Evolutionary conservation across 2,329 filamentous ascomycete genomes (phyloP).

Genomic region (Neonectria faginata): DNA sequence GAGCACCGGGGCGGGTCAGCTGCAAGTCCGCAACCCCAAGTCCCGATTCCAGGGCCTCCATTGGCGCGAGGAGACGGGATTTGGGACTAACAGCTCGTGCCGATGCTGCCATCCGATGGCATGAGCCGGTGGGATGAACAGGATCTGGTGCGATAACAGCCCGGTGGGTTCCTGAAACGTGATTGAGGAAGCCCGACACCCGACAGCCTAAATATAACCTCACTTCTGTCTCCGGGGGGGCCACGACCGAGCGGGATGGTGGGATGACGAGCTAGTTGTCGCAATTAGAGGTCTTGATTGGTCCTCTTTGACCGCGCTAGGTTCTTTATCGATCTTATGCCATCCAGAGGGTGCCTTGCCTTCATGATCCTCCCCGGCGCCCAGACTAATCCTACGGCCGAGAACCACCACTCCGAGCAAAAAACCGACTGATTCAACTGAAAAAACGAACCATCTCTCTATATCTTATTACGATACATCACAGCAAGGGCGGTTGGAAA

Average conservation of each 20-base stretch:
- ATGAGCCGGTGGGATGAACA: conserved; percentile 28
- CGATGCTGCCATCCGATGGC: conserved; percentile 12
- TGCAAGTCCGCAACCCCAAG: conserved; percentile 13
- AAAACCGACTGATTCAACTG: not conserved
- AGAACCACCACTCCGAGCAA: not conserved
- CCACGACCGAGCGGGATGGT: conserved; percentile 21
- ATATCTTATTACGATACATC: not conserved
- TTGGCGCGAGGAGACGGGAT: not conserved
- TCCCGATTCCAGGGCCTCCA: not conserved
- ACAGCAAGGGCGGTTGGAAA: not conserved
- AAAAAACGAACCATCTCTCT: not conserved
- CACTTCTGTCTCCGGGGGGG: conserved; percentile 5
- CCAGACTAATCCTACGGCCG: not conserved
- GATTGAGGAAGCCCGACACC: conserved; percentile 8
- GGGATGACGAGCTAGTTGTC: conserved; percentile 16
- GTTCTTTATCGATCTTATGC: not conserved
- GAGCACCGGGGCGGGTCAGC: conserved; percentile 32
- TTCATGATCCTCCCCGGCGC: not conserved
- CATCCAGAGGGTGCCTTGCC: not conserved
- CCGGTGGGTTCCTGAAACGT: conserved; percentile 9
- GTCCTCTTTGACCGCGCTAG: not conserved
- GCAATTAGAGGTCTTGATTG: not conserved
- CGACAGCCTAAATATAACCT: conserved; percentile 18
- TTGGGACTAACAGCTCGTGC: conserved; percentile 20
- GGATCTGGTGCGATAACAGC: conserved; percentile 1